These are phyloP conservation scores for Jamesozyma jinghongensis DNA, from an alignment of 805 yeast genomes.

Conservation along the genomic window DNA sequence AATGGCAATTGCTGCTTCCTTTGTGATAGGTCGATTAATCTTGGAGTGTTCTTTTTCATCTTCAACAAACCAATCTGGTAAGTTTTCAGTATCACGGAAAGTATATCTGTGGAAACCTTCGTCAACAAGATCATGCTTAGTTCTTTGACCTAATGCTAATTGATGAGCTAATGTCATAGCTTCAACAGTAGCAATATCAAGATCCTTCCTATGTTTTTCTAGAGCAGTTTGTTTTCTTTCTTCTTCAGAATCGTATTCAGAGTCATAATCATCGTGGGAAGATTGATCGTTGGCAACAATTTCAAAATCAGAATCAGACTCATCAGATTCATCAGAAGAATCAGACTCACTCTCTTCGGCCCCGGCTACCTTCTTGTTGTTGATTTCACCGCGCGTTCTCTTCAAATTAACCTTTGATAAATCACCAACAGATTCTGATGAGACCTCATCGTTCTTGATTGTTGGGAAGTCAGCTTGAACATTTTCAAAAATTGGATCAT, in stretches of 20 bases:
- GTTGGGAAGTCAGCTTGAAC: slow-evolving; percentile 33
- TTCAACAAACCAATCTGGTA: slow-evolving; percentile 96
- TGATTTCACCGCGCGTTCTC: slow-evolving; percentile 14
- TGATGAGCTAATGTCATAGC: slow-evolving; percentile 98
- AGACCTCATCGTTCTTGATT: slow-evolving; percentile 6
- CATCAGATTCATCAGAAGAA: slow-evolving; percentile 17
- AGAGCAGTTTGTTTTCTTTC: slow-evolving; percentile 37
- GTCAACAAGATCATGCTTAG: slow-evolving; percentile 76
- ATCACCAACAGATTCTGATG: slow-evolving; percentile 18
- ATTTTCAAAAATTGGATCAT: slow-evolving; percentile 45
- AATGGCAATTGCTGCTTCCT: slow-evolving; percentile 78
- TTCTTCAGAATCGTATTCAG: slow-evolving; percentile 45
- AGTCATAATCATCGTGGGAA: slow-evolving; percentile 28
- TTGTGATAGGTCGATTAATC: slow-evolving; percentile 84
- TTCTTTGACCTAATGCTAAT: slow-evolving; percentile 79
- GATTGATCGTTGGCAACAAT: slow-evolving; percentile 38
- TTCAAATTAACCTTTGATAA: slow-evolving; percentile 10
- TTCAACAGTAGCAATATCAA: slow-evolving; percentile 83
- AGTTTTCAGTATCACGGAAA: slow-evolving; percentile 80
- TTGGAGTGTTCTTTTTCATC: slow-evolving; percentile 85
- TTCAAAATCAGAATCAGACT: slow-evolving; percentile 34
- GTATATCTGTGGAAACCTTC: slow-evolving; percentile 90
- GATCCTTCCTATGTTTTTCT: slow-evolving; percentile 48
- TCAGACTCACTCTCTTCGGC: slow-evolving; percentile 11
- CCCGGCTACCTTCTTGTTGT: slow-evolving; percentile 6